Base-by-base conservation (phyloP, 768 basidiomycete genomes). In the Panaeolus papilionaceus region DNA sequence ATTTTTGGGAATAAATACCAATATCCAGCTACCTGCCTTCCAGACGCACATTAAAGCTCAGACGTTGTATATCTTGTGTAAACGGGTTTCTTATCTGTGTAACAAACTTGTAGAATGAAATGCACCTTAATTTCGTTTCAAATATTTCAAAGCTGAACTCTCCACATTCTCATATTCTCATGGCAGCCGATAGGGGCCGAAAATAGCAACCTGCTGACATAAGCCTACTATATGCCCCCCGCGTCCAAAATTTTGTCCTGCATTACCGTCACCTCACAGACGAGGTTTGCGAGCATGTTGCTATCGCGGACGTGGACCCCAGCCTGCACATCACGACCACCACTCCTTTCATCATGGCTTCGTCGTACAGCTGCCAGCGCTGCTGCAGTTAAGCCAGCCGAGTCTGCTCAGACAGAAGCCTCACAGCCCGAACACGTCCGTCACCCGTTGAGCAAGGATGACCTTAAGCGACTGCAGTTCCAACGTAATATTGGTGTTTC, bases 401-500 rank as follows among this genome's bases (percentile, higher is more conserved):
- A 76, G 18, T 70, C 69, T 47, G 75, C 75, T 14, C 69, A 51
- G 45, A 7, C 68, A 37, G 72, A 73, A 8, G 62, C 54, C 16
- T 14, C 54, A 33, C 68, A 76, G 20, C 73, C 79, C 1, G 72
- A 73, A 39, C 74, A 76, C n/a, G 77, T 81, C 38, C 79, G 74
- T 65, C 82, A 85, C 71, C 70, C 80, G 2, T 81, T 94, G 70
- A 84, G 91, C 1, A 88, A 89, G 6, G 80, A 82, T 62, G 98
- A 99, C 80, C 69, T 82, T 64, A 74, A 80, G 67, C 84, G 92
- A 11, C 84, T 98, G 47, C 80, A 78, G 23, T 88, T 88, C 67
- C 94, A 99, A 77, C 84, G 98, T 70, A 99, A 99, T 78, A 97
- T 99, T 68, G 98, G 98, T 71, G 92, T 99, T 68, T 94, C 92